Evolutionary conservation across 805 yeast species (phyloP), one percentile per base, ranked within the genome.

Genomic region (Yamadazyma nakazawae): DNA sequence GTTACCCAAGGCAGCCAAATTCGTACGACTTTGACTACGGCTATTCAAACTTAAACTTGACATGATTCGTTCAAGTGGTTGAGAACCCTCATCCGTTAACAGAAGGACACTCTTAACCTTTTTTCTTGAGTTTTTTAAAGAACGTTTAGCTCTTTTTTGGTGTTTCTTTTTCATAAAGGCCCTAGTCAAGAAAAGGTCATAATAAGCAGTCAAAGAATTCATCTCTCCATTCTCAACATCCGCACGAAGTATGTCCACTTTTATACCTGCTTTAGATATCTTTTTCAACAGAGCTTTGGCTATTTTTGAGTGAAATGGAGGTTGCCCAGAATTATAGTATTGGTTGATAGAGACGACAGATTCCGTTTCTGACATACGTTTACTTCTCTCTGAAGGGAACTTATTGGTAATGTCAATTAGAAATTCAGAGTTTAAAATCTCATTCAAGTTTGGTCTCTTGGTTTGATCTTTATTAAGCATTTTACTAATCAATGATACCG

Each of bases 181-280:
- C 40, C 69, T 67, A 18, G 85, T 88, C 25, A 84, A 63, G 14
- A 82, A 63, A 16, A 88, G 67, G 39, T 82, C 82, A 84, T 91
- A 89, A 47, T 84, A 73, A 0, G 92, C 96, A 12, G 86, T 80
- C 13, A 86, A 66, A 0, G 88, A 71, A 62, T 87, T 94, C 64
- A 88, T 79, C 47, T 83, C 80, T 40, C 77, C 75, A 47, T 76
- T 72, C 25, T 66, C 56, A 3, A 89, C 81, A 25, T 85, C 78
- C 8, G 76, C 68, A 53, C 79, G 80, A 28, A 90, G 66, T 1
- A 74, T 63, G 12, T 81, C 84, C 2, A 76, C 72, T 58, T 86
- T 87, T 32, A 88, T 68, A n/a, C 88, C 85, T 21, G 80, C 62
- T 47, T 79, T 74, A 37, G 76, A 75, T 41, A 89, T 57, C 41